phyloP scores from a whole-genome alignment of 179 eudicot species.

The Amaranthus tricolor region DNA sequence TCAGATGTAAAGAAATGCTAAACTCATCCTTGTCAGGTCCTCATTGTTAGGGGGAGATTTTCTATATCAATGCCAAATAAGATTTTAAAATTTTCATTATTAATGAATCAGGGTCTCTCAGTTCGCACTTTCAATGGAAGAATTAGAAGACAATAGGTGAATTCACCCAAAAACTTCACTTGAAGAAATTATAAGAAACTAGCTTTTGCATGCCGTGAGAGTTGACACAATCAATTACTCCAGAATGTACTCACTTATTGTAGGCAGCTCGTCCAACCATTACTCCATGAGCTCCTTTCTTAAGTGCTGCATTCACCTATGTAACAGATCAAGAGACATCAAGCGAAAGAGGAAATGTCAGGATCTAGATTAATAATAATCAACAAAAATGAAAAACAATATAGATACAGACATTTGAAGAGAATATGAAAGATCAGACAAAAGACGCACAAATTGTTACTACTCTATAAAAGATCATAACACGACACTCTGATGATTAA shows the following conservation, averaged over 20 bases:
- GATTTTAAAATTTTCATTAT: background rate
- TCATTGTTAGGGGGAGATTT: background rate
- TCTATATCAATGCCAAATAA: background rate
- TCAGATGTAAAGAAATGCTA: background rate
- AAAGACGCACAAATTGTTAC: background rate
- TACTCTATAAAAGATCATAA: background rate
- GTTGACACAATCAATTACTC: background rate
- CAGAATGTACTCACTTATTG: conserved; percentile 50
- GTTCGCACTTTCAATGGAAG: background rate
- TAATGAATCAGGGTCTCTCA: background rate
- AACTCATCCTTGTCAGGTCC: background rate
- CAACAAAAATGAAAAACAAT: background rate
- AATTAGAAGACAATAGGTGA: background rate
- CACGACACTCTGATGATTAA: background rate
- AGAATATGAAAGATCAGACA: background rate
- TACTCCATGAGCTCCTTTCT: conserved; percentile 92
- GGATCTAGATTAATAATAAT: background rate
- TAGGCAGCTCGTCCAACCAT: conserved; percentile 99
- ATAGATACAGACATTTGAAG: background rate
- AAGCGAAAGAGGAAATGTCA: conserved; percentile 1
- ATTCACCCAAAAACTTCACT: background rate
- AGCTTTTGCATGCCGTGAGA: background rate
- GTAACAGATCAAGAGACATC: conserved; percentile 12
- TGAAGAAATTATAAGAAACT: background rate
- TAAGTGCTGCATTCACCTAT: conserved; percentile 78